Percentiles rank a stretch among this genome's conserved stretches.
These are phyloP conservation scores for Phytophthora fragariaefolia DNA, from an alignment of 352 stramenopile species.

Conservation along the genomic window DNA sequence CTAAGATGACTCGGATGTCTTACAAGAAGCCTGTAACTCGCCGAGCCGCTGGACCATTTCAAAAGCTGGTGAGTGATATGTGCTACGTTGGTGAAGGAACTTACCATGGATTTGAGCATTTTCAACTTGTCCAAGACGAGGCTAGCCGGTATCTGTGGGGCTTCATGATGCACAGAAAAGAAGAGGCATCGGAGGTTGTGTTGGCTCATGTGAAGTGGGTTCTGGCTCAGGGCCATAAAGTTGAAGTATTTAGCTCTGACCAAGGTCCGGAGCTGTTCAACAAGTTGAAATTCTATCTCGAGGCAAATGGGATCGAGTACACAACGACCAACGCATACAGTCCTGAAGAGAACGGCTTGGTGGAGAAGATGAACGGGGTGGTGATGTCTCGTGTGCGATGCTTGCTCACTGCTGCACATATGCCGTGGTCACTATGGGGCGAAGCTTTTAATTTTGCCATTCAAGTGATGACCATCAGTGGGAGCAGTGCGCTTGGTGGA, in stretches of 20 bases:
- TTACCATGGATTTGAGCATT: no score
- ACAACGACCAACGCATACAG: slow-evolving; percentile 1
- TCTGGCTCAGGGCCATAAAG: neutral
- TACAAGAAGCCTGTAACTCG: no score
- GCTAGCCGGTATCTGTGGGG: no score
- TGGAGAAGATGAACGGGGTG: slow-evolving; percentile 13
- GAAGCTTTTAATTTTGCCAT: neutral
- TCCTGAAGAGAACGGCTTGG: slow-evolving; percentile 4
- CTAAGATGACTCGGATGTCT: no score
- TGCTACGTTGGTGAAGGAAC: no score
- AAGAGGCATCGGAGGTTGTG: no score
- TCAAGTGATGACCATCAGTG: neutral
- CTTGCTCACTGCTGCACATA: neutral
- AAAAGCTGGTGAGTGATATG: no score
- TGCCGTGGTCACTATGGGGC: neutral
- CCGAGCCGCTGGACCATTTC: no score
- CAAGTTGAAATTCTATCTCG: neutral
- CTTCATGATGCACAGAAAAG: no score
- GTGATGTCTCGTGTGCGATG: neutral
- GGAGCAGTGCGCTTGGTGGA: neutral
- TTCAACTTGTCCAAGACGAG: no score
- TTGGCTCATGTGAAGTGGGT: no score
- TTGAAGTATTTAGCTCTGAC: neutral
- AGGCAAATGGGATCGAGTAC: neutral
- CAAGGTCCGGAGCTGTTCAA: neutral